Evolutionary conservation across 345 rosid species (phyloP), one percentile per base, ranked within the genome.

Genomic region (Durio zibethinus): DNA sequence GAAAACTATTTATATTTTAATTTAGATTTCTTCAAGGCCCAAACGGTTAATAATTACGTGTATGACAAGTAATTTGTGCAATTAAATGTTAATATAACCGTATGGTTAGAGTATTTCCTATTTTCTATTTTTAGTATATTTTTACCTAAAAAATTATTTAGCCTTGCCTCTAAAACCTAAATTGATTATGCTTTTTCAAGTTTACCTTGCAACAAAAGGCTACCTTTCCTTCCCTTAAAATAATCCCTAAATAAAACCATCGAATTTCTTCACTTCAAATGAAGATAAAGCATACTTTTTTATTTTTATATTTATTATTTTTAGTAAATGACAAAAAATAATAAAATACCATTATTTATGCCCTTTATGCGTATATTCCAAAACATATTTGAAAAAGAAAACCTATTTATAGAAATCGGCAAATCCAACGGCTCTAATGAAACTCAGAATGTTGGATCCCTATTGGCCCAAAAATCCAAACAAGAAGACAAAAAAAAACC

Each of bases 361-460:
- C 52, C 31, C n/a, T 21, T 5, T n/a, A 20, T 14, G 27, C 8
- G 16, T 65, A 38, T 65, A 65, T 65, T 20, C 27, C 9, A 31
- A 23, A 5, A 64, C 27, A 36, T 66, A 9, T 21, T 40, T 40
- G n/a, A 35, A 42, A 42, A 21, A 21, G 21, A 40, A 18, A 2
- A 7, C 53, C 23, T 10, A 23, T 69, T 45, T 69, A 45, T 14
- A 27, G 0, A 47, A 57, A 79, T 80, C 80, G 36, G 21, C 69
- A 80, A 52, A 86, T 84, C 85, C 45, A 74, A 82, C 85, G 87
- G 85, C n/a, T 9, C 38, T 9, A 56, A 78, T 80, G 60, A n/a
- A 35, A 33, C 7, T 66, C 1, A 27, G 72, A 36, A 15, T 20
- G 56, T 18, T 25, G 79, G 54, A 73, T 63, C 76, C 67, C 63